A percentile compares a stretch with the other conserved stretches of the same genome.
Evolutionary conservation across 495 filamentous ascomycete species (phyloP).

Genomic region (Podospora fimiseda): DNA sequence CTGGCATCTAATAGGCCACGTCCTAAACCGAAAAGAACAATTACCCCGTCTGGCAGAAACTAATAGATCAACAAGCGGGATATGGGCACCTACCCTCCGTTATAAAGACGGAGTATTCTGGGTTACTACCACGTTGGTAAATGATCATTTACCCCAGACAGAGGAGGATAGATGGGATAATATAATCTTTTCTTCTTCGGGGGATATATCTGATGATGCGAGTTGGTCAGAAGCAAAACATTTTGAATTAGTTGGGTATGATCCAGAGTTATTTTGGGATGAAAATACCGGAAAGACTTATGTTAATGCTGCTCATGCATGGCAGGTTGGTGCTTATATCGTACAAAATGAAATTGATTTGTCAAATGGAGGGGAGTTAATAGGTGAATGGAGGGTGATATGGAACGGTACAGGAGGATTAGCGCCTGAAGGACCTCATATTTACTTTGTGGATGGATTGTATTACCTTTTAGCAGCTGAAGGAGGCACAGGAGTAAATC

Average conservation of each 20-base stretch:
- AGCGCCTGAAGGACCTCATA: constrained; percentile 59
- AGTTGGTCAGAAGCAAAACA: constrained; percentile 35
- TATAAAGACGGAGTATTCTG: constrained; percentile 35
- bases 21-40: constrained; percentile 34
- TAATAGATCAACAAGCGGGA: constrained; percentile 39
- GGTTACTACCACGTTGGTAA: constrained; percentile 38
- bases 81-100: constrained; percentile 38
- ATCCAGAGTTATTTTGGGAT: constrained; percentile 45
- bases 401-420: constrained; percentile 42
- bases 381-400: constrained; percentile 32
- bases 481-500: constrained; percentile 53
- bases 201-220: constrained; percentile 27
- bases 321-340: constrained; percentile 37
- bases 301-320: constrained; percentile 38
- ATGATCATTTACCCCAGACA: constrained; percentile 29
- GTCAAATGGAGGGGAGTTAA: constrained; percentile 27
- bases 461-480: constrained; percentile 63
- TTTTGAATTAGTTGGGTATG: constrained; percentile 39
- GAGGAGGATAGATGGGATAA: constrained; percentile 39
- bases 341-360: constrained; percentile 33
- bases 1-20: constrained; percentile 47
- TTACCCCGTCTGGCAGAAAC: constrained; percentile 38
- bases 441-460: constrained; percentile 54
- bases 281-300: constrained; percentile 45
- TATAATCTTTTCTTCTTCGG: constrained; percentile 35